Percentiles rank a stretch among this genome's conserved stretches.
Conservation (phyloP, 345 rosid species). For the Gossypium rotundifolium region DNA sequence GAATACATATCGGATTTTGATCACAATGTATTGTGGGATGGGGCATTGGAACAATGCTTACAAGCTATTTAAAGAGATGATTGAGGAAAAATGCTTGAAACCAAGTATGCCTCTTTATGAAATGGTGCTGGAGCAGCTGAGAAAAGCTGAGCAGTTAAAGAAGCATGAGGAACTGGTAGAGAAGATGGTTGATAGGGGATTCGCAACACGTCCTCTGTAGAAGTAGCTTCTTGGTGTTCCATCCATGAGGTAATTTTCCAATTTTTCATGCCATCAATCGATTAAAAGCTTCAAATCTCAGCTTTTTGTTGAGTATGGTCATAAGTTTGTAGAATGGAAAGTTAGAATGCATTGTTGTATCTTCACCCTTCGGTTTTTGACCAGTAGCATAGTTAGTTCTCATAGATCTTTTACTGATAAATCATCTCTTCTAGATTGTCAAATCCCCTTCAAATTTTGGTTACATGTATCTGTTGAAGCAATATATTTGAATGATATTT, state of each 20-base stretch:
- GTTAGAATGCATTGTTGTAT: not conserved
- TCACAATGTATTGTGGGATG: slow-evolving; percentile 83
- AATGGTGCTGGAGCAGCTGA: slow-evolving; percentile 67
- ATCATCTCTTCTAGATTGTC: not conserved
- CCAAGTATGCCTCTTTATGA: slow-evolving; percentile 61
- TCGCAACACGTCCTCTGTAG: slow-evolving; percentile 47
- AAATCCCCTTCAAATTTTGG: not conserved
- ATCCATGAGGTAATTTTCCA: not conserved
- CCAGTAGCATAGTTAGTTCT: not conserved
- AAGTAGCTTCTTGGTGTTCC: not conserved
- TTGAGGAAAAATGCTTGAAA: slow-evolving; percentile 70
- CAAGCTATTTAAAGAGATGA: slow-evolving; percentile 73
- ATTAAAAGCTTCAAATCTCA: not conserved
- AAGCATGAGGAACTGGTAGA: slow-evolving; percentile 93
- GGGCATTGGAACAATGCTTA: slow-evolving; percentile 97
- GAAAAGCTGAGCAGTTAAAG: slow-evolving; percentile 76
- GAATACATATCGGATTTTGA: slow-evolving; percentile 71
- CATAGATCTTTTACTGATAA: not conserved
- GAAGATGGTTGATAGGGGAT: slow-evolving; percentile 72
- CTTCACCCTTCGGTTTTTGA: not conserved
- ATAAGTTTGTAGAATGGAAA: not conserved
- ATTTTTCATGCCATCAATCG: not conserved
- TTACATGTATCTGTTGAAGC: not conserved
- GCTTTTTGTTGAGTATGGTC: not conserved
- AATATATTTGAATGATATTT: not conserved